Base-by-base conservation (phyloP, 192 early-diverging fungal species). In the Coemansia aciculifera region DNA sequence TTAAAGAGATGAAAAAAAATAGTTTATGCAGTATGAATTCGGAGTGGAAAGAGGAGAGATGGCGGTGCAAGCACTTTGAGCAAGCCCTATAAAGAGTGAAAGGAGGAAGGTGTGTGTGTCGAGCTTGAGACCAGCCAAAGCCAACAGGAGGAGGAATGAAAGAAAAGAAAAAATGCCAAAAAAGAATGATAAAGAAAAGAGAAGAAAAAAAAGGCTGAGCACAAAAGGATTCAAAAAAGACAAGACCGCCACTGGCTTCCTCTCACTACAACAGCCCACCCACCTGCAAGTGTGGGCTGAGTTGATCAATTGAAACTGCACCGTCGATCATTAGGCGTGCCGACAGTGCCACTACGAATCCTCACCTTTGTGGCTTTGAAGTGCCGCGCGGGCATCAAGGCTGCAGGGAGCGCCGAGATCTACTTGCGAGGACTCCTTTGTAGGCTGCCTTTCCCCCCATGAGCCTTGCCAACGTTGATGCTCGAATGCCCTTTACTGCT, bases 111-210 rank as follows among this genome's bases (percentile, higher is more conserved):
- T 48, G 19, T 23, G 44, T 48, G 17, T 44, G 54, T 32, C 0
- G 54, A 32, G 54, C 54, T 57, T 57, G 54, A 57, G 54, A 34
- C 54, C 54, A 32, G 54, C 54, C 27, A 57, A 54, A 57, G 54
- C 54, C 29, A 34, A 57, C 15, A 57, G 13, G 4, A 5, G 24
- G 46, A 10, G 46, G 29, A 57, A 57, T 34, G 34, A 36, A 9
- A 17, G 34, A 36, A 9, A 17, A 17, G 32, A n/a, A 11, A 44
- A 63, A 46, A 48, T 65, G 40, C 42, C 29, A 32, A 46, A 27
- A 63, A 63, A 63, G 61, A 63, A 37, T 32, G 36, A 51, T 13
- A 51, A 38, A 52, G 49, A 36, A 31, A 34, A 57, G 27, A 34
- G 46, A 29, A 52, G 31, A 52, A 13, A 43, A 32, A 52, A 54